Base-by-base conservation (phyloP, 768 basidiomycete genomes). In the Pulveroboletus ravenelii region DNA sequence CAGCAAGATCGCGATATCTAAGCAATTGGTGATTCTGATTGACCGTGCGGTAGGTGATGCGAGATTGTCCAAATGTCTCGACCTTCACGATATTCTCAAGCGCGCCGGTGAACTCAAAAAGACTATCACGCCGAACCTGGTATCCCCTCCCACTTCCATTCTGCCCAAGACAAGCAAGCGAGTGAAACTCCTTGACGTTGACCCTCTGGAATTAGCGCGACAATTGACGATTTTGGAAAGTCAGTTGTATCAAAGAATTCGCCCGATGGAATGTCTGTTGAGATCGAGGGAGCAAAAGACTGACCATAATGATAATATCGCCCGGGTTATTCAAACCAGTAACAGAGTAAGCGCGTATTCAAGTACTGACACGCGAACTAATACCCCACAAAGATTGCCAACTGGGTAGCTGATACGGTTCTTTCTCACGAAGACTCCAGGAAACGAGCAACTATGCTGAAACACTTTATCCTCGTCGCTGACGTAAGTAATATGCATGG, bases 161-260 rank as follows among this genome's bases (percentile, higher is more conserved):
- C 47, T 84, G 9, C 93, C 93, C 1, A 87, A 81, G 66, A 70
- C 76, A 35, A 74, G 69, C 52, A 85, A 82, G 72, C 87, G 82
- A 67, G 67, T 94, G 52, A 92, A 90, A 55, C 72, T 98, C 10
- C 69, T 82, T 18, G 95, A 98, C 62, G 80, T 98, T 43, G 89
- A 95, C 57, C 77, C 93, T 1, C 69, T 93, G 49, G 95, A 98
- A 68, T 68, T 98, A 15, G 95, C 94, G 0, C 79, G 95, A 27
- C 95, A 98, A 65, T 71, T 98, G 53, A 97, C 95, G 1, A 84
- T 96, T 52, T 77, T 94, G 74, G 95, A 98, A 68, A 88, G 86
- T 56, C 74, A 78, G 41, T 70, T 94, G 37, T 98, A 92, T 71
- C 85, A 87, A 69, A 84, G 81, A 66, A 95, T 98, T 58, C 82